phyloP scores from a whole-genome alignment of 768 basidiomycete genomes.

The Candolleomyces aberdarensis region DNA sequence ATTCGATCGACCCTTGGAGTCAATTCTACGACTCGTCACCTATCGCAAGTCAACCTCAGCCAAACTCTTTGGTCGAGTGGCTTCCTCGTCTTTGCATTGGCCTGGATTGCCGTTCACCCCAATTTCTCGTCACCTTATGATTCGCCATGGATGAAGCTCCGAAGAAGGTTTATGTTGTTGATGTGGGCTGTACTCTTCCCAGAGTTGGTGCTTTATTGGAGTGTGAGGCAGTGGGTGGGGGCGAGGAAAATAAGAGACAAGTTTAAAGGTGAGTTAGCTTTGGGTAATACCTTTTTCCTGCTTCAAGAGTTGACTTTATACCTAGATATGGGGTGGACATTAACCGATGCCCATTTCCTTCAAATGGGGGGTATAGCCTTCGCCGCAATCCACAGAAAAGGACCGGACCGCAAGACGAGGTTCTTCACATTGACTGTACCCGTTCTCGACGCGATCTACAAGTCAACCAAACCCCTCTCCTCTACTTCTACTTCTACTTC shows the following conservation, averaged over 20 bases:
- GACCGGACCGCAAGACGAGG: not conserved
- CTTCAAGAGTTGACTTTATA: not conserved
- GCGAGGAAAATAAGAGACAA: conserved; percentile 3
- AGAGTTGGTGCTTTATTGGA: conserved; percentile 8
- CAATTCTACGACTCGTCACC: not conserved
- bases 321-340: conserved; percentile 3
- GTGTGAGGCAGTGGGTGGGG: conserved; percentile 8
- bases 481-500: not conserved
- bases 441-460: not conserved
- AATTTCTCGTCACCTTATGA: conserved; percentile 6
- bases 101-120: conserved; percentile 7
- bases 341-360: conserved; percentile 7
- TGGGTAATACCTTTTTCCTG: not conserved
- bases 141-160: conserved; percentile 5
- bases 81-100: not conserved
- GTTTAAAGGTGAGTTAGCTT: conserved; percentile 3
- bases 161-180: conserved; percentile 4
- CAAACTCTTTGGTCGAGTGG: not conserved
- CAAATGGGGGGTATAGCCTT: conserved; percentile 7
- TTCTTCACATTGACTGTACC: not conserved
- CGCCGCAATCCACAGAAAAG: not conserved
- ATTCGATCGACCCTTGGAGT: no score
- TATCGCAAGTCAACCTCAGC: conserved; percentile 2
- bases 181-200: conserved; percentile 8
- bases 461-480: not conserved